Evolutionary conservation across 179 eudicot species (phyloP), one percentile per base, ranked within the genome.

Genomic region (Beta macrorhiza): DNA sequence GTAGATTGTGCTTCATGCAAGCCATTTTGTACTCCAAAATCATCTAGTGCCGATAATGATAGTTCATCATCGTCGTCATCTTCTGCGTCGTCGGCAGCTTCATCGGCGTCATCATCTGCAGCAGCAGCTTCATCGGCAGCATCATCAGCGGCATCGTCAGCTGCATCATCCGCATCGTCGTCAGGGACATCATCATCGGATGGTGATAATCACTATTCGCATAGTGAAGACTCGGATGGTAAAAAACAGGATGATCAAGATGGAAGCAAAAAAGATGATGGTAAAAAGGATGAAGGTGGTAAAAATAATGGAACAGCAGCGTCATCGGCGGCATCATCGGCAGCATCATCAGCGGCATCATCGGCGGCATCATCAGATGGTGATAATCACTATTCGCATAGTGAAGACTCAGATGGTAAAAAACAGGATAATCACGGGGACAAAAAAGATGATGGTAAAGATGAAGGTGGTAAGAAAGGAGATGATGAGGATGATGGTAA

Each of bases 1-100:
- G 88, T 86, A 5, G 84, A 86, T 69, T 86, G 88, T 78, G 82
- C 82, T 81, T 86, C 88, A 0, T 86, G 88, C 57, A 86, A 83
- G 78, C 88, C 86, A 0, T 81, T 86, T 68, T 86, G 88, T 86
- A 44, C 77, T 42, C 57, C 83, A 0, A 81, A 72, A 0, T 72
- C 83, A n/a, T 51, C 80, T 2, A n/a, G 7, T 47, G 52, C 45
- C 65, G n/a, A 52, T 68, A 22, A 55, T 62, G 12, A 44, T 51
- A 67, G 67, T 11, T 17, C 59, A 37, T 14, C 20, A 0, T 51
- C 56, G 7, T 19, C 74, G 44, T 69, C 47, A 47, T n/a, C n/a
- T n/a, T 29, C 47, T 47, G 8, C 74, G 32, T 29, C 32, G 32
- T 29, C 32, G 32, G 32, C 32, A 29, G 32, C 32, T 29, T 29